Evolutionary conservation across 225 moss, liverwort and hornwort species (phyloP), one percentile per base, ranked within the genome.

Genomic region (Sphagnum contortum): DNA sequence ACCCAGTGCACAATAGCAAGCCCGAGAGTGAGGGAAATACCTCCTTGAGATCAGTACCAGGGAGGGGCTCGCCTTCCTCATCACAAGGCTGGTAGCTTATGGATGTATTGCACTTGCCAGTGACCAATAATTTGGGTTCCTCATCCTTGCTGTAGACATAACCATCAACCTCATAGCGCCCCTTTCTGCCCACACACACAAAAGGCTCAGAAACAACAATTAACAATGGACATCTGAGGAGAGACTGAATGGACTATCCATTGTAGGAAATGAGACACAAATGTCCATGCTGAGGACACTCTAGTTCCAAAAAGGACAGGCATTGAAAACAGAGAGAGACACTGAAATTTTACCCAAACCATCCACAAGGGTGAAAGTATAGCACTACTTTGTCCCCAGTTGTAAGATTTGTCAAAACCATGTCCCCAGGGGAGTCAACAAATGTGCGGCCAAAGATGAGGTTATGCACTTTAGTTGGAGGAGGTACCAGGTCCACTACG

Each of bases 391-490:
- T 88, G 47, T 79, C 83, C 14, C 91, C 91, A 57, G 91, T 91
- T 3, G 91, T 91, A 13, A 91, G 71, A 50, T 91, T 91, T 56
- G 83, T 81, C 49, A 91, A 57, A 56, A 91, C 66, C 91, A 91
- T 82, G 12, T 91, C 91, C 44, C 91, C 91, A 47, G 86, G 71
- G 48, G 91, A 88, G 52, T 91, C 91, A 5, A 83, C 70, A 85
- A 85, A 91, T 47, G 91, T 86, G 57, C 91, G 88, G 49, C 91
- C 91, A 63, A 91, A 80, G 50, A 91, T 82, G 14, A 91, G 65
- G 65, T 91, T 88, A 60, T 84, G 88, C 50, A 88, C 91, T 76
- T 81, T 88, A 12, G 74, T 76, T 4, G 88, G 81, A 6, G 91
- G 91, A 48, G 91, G 91, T 54, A 88, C 81, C 64, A 91, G 72